These are phyloP conservation scores for Colletotrichum spaethianum DNA, from an alignment of 2,329 filamentous ascomycete genomes.

Conservation along the genomic window DNA sequence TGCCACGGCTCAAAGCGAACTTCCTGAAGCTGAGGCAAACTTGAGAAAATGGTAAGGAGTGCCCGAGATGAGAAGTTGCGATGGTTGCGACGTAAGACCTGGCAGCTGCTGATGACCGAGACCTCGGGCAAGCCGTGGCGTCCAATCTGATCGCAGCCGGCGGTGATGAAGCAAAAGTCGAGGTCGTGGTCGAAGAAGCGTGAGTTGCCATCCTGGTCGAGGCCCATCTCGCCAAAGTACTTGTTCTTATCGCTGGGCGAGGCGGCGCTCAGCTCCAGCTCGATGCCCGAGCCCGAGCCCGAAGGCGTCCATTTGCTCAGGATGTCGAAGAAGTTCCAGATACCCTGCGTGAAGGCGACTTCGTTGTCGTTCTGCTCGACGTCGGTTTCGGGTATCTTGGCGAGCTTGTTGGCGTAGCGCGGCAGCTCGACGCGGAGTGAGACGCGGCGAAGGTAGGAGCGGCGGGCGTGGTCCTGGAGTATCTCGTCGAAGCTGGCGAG, in stretches of 20 bases:
- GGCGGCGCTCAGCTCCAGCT: conserved; percentile 45
- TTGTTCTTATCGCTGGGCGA: conserved; percentile 45
- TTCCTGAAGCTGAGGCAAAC: conserved; percentile 42
- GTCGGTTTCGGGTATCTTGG: conserved; percentile 43
- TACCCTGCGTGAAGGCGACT: conserved; percentile 43
- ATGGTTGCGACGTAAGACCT: conserved; percentile 43
- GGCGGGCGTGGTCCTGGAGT: conserved; percentile 43
- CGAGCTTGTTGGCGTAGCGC: conserved; percentile 41
- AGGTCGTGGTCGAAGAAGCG: conserved; percentile 46
- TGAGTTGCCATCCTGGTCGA: conserved; percentile 45
- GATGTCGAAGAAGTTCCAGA: conserved; percentile 46
- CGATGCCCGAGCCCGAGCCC: conserved; percentile 41
- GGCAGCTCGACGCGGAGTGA: conserved; percentile 45
- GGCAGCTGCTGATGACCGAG: conserved; percentile 40
- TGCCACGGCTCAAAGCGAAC: conserved; percentile 44
- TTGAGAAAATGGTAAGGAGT: conserved; percentile 43
- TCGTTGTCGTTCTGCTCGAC: conserved; percentile 48
- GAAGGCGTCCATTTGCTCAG: conserved; percentile 43
- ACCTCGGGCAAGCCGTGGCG: conserved; percentile 44
- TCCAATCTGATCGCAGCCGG: conserved; percentile 42
- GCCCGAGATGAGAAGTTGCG: conserved; percentile 44
- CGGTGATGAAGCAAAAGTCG: conserved; percentile 42
- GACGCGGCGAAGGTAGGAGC: conserved; percentile 43
- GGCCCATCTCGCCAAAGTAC: conserved; percentile 43
- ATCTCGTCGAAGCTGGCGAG: conserved; percentile 44